Evolutionary conservation across 345 rosid species (phyloP).

Genomic region (Pugionium cornutum): DNA sequence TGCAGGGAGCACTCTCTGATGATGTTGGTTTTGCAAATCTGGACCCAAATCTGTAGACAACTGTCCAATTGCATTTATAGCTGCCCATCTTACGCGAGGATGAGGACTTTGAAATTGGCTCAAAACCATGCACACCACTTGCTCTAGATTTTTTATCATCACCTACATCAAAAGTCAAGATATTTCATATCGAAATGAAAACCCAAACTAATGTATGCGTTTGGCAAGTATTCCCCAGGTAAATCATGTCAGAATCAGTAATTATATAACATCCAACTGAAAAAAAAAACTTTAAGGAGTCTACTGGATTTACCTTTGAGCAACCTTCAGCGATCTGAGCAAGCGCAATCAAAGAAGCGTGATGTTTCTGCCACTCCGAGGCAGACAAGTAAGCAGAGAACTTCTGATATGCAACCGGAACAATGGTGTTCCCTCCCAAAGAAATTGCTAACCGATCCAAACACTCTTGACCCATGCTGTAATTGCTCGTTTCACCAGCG

Average conservation of each 20-base stretch:
- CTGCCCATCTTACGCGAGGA: conserved; percentile 99
- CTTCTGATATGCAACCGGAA: conserved; percentile 94
- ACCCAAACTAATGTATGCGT: neutral
- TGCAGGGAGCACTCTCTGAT: conserved; percentile 81
- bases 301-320: conserved; percentile 58
- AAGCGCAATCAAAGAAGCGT: conserved; percentile 90
- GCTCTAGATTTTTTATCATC: conserved; percentile 88
- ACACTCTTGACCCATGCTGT: conserved; percentile 96
- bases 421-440: conserved; percentile 92
- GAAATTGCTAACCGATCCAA: conserved; percentile 94
- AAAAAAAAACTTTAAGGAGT: neutral
- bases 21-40: conserved; percentile 94
- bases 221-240: neutral
- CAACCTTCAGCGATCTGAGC: conserved; percentile 99
- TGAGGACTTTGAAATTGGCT: conserved; percentile 83
- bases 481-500: conserved; percentile 93
- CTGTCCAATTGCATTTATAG: conserved; percentile 96
- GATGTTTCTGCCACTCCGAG: conserved; percentile 98
- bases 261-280: neutral
- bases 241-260: conserved; percentile 1
- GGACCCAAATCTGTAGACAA: conserved; percentile 98
- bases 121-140: conserved; percentile 82
- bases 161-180: conserved; percentile 50
- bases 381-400: conserved; percentile 85
- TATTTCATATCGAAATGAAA: conserved; percentile 4